These are phyloP conservation scores for Trametes meyenii DNA, from an alignment of 768 basidiomycete genomes.

Conservation along the genomic window DNA sequence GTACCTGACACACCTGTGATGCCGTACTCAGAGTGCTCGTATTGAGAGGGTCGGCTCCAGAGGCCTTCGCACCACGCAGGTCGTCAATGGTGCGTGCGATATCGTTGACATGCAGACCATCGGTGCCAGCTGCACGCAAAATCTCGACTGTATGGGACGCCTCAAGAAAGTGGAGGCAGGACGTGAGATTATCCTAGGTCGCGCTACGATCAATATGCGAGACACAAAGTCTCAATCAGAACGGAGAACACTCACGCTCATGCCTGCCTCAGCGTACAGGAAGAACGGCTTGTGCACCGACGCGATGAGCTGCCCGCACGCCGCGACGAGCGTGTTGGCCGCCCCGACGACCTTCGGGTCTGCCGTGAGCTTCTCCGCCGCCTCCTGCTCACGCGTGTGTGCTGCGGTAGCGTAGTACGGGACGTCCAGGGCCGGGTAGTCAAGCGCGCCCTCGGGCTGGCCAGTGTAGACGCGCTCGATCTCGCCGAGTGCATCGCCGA, in stretches of 20 bases:
- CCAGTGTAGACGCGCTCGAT: conserved; percentile 54
- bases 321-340: conserved; percentile 27
- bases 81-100: conserved; percentile 7
- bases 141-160: conserved; percentile 11
- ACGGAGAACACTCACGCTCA: conserved; percentile 46
- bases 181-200: conserved; percentile 4
- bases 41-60: background rate
- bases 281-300: conserved; percentile 41
- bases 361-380: conserved; percentile 23
- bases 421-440: conserved; percentile 16
- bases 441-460: background rate
- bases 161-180: conserved; percentile 12
- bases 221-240: conserved; percentile 36
- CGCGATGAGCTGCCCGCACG: conserved; percentile 27
- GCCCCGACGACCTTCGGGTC: conserved; percentile 26
- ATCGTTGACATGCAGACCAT: conserved; percentile 5
- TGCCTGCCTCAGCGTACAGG: conserved; percentile 57
- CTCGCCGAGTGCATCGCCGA: conserved; percentile 68
- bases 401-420: conserved; percentile 15
- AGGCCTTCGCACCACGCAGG: background rate
- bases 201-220: background rate
- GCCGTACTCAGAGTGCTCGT: conserved; percentile 47
- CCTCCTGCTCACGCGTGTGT: background rate
- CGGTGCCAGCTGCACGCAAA: conserved; percentile 5
- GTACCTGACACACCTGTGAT: conserved; percentile 18